Base-by-base conservation (phyloP, 73 alveolate species). In the Blepharisma japonicum region DNA sequence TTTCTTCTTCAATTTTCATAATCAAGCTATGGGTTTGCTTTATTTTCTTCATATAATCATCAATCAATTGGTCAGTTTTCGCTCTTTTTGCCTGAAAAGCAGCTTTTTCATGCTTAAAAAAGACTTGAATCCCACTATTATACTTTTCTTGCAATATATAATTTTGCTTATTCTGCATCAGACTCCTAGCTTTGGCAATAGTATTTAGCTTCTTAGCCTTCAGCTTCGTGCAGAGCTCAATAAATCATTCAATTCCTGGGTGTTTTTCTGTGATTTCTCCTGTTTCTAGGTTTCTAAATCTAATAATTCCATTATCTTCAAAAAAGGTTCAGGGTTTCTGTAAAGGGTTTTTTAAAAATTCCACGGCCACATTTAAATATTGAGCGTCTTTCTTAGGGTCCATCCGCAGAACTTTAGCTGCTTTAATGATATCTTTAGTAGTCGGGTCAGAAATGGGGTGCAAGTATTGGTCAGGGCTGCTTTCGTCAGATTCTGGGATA, bases 171-270 rank as follows among this genome's bases (percentile, higher is more conserved):
- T 32, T 32, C 42, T 32, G 42, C 18, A 61, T 25, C 18, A 61
- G 14, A 61, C 47, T 25, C 47, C 23, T 61, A 0, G 23, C 38
- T 48, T 61, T 61, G 23, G 14, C 74, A 61, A 61, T 8, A 18
- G 74, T 61, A 20, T 14, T 18, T 14, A 9, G 49, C 5, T 61
- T 61, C 23, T 61, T 61, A 0, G 14, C 23, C 46, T 61, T 61
- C 11, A 20, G 14, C 3, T 61, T 14, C 48, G 47, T 61, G 5
- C 5, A 61, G 0, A 61, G 48, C 0, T n/a, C 74, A 8, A 8
- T 61, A 25, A 61, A 61, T 8, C 14, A 61, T 39, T 61, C 74
- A 61, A 61, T 61, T 20, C 74, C 74, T 18, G 74, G 74, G 47
- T 61, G 74, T 61, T n/a, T 14, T 14, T 18, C 46, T 25, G n/a